These are phyloP conservation scores for Larix kaempferi DNA, from an alignment of 75 land plant genomes.

Conservation along the genomic window DNA sequence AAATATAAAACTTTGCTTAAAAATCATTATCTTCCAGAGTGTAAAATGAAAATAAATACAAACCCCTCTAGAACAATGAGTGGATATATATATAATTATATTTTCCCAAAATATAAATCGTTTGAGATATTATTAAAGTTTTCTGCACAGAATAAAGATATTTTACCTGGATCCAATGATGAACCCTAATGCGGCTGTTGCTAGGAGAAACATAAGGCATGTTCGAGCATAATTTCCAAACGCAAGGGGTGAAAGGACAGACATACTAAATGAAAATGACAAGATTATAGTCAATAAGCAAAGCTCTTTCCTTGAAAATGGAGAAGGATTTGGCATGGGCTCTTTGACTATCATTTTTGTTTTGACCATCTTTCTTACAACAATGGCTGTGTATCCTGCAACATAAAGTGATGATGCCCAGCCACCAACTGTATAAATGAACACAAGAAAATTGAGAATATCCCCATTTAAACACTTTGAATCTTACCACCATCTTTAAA, in stretches of 20 bases:
- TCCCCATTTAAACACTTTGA: neutral
- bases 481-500: neutral
- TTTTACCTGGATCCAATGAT: conserved; percentile 81
- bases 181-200: conserved; percentile 88
- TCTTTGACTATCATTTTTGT: conserved; percentile 79
- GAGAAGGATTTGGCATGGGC: conserved; percentile 81
- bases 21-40: neutral
- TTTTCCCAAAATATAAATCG: neutral
- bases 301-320: conserved; percentile 68
- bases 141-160: neutral
- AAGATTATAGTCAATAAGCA: conserved; percentile 59
- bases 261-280: conserved; percentile 49
- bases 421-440: conserved; percentile 71
- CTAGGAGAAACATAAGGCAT: conserved; percentile 72
- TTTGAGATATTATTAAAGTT: neutral
- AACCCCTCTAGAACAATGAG: neutral
- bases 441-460: neutral
- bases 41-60: neutral
- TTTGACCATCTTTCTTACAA: conserved; percentile 74
- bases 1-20: neutral
- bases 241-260: conserved; percentile 52
- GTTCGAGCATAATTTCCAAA: conserved; percentile 81
- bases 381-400: conserved; percentile 83
- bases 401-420: conserved; percentile 90
- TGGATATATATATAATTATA: neutral